Evolutionary conservation across 352 stramenopile genomes (phyloP).

Genomic region (Ophiocytium majus): DNA sequence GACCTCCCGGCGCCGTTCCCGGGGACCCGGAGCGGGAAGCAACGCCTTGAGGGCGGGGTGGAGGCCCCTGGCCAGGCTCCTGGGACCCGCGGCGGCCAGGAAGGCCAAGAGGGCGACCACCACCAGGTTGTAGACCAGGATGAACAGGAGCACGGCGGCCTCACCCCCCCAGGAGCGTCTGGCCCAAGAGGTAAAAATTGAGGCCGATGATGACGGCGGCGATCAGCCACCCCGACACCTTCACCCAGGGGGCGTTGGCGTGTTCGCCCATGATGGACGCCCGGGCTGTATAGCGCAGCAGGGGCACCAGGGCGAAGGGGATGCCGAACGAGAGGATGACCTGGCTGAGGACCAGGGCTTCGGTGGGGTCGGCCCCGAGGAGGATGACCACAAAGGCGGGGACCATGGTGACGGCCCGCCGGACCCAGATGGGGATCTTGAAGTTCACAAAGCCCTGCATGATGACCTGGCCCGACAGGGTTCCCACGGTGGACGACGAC

Average conservation of each 20-base stretch:
- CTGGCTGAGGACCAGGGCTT: constrained; percentile 25
- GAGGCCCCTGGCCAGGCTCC: too few species aligned
- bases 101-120: too few species aligned
- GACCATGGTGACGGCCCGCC: constrained; percentile 46
- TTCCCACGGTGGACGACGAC: constrained; percentile 53
- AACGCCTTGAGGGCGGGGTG: too few species aligned
- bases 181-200: constrained; percentile 31
- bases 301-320: constrained; percentile 35
- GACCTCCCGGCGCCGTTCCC: too few species aligned
- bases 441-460: constrained; percentile 58
- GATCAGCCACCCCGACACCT: not conserved
- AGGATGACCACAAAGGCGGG: not conserved
- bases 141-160: too few species aligned
- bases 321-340: constrained; percentile 13
- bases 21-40: too few species aligned
- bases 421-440: constrained; percentile 31
- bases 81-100: too few species aligned
- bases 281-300: constrained; percentile 27
- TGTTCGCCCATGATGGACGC: not conserved
- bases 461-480: constrained; percentile 57
- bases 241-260: constrained; percentile 2
- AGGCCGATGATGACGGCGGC: constrained; percentile 17
- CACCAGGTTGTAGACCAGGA: too few species aligned
- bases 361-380: not conserved
- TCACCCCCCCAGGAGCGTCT: too few species aligned